phyloP scores from a whole-genome alignment of 352 stramenopile species.

The Globisporangium cederbergense region DNA sequence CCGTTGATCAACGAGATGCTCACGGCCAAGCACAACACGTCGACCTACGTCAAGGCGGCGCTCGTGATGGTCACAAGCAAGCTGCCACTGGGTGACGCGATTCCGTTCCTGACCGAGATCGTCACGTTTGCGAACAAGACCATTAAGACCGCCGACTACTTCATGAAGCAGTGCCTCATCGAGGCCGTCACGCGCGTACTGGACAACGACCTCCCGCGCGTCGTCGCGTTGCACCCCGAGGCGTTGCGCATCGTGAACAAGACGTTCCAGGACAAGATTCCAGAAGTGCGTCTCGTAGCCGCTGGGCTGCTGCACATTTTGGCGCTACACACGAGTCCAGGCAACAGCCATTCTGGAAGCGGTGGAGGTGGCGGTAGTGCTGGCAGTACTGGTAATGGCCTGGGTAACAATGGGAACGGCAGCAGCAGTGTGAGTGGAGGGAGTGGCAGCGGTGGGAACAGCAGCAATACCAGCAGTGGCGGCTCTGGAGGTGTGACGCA shows the following conservation, averaged over 20 bases:
- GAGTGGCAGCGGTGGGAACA: conserved; percentile 13
- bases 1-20: conserved; percentile 55
- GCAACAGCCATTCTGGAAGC: conserved; percentile 12
- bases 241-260: conserved; percentile 73
- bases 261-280: conserved; percentile 68
- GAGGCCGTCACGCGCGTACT: conserved; percentile 65
- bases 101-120: conserved; percentile 64
- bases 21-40: conserved; percentile 42
- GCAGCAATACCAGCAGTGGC: conserved; percentile 11
- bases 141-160: conserved; percentile 66
- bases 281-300: conserved; percentile 63
- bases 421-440: conserved; percentile 17
- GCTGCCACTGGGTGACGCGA: conserved; percentile 48
- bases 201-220: conserved; percentile 30
- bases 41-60: conserved; percentile 64
- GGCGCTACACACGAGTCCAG: conserved; percentile 42
- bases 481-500: conserved; percentile 37
- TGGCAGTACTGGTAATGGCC: conserved; percentile 17
- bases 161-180: conserved; percentile 75
- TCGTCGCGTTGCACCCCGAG: conserved; percentile 52
- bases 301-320: conserved; percentile 64
- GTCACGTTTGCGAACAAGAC: conserved; percentile 61
- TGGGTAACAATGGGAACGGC: conserved; percentile 15
- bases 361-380: not conserved
- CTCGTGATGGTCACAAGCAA: conserved; percentile 68